Base-by-base conservation (phyloP, 805 yeast genomes). In the Candida ponderosae region DNA sequence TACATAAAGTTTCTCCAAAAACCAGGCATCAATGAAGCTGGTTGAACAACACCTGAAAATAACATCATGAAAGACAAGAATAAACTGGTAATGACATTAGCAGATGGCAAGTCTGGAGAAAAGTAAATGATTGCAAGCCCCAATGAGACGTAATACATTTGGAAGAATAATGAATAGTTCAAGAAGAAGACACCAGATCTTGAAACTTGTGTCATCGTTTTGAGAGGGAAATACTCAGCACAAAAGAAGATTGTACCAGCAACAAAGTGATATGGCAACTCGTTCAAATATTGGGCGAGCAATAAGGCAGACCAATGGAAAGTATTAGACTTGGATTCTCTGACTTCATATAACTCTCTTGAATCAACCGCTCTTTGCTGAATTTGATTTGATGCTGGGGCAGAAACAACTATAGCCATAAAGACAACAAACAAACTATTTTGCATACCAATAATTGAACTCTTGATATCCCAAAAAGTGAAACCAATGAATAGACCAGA, bases 401-500 rank as follows among this genome's bases (percentile, higher is more conserved):
- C 73, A 30, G 76, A 65, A 34, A 75, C 51, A 47, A 81, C 72
- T 49, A 79, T 64, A 33, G 80, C 63, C 65, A 81, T 63, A 49
- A 82, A 78, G 33, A 72, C 66, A 37, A 75, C 68, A 54, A 81
- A 76, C 69, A 80, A 67, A 48, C 73, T 68, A 56, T 79, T 72
- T 53, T 70, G 79, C 54, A 79, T 64, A 42, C 84, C 85, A 37
- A 69, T 65, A 31, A 74, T 50, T 20, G 72, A 57, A 34, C 64
- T 60, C 38, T 68, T 71, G 30, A 79, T 70, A 42, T 78, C 67
- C 70, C 74, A 80, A 62, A 79, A 85, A 1, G 81, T 67, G 55
- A 86, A 85, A 29, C 95, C 95, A 45, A 79, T 72, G 51, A 83
- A 78, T 13, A 84, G 50, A 34, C 87, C 77, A 33, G 79, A 68